A percentile compares a stretch with the other conserved stretches of the same genome.
These are phyloP conservation scores for Collybia mongolica DNA, from an alignment of 768 basidiomycete genomes.

Conservation along the genomic window DNA sequence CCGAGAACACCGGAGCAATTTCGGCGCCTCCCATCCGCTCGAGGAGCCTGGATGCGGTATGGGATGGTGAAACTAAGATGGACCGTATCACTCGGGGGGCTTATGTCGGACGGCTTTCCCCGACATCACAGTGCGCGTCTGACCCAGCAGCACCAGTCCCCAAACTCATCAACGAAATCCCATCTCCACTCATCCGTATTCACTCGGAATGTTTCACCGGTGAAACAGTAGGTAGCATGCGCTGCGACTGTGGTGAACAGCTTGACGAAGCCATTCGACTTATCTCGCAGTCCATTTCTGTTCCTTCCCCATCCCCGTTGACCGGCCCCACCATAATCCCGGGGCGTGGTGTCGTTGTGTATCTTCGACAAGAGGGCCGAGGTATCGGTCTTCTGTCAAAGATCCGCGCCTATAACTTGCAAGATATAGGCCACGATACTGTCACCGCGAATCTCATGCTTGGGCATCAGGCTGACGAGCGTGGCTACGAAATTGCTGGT, in stretches of 20 bases:
- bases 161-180: constrained; percentile 31
- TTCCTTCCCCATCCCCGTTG: constrained; percentile 34
- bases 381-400: constrained; percentile 96
- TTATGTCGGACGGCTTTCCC: constrained; percentile 82
- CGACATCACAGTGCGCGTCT: constrained; percentile 47
- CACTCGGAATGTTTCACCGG: constrained; percentile 99
- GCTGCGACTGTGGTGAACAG: constrained; percentile 99
- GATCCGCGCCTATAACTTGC: constrained; percentile 95
- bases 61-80: constrained; percentile 88
- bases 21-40: constrained; percentile 75
- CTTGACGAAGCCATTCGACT: constrained; percentile 95
- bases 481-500: constrained; percentile 88
- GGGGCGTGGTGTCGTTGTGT: constrained; percentile 90
- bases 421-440: constrained; percentile 98
- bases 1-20: constrained; percentile 33
- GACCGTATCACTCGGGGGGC: constrained; percentile 94
- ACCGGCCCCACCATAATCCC: constrained; percentile 49
- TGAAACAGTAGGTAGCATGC: constrained; percentile 96
- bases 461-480: constrained; percentile 91
- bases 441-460: constrained; percentile 96
- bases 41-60: constrained; percentile 74
- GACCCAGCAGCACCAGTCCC: constrained; percentile 26
- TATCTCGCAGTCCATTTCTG: constrained; percentile 69
- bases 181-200: constrained; percentile 86
- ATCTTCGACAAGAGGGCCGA: constrained; percentile 95